These are phyloP conservation scores for Aspergillus pseudoglaucus DNA, from an alignment of 2,329 filamentous ascomycete species.

Conservation along the genomic window DNA sequence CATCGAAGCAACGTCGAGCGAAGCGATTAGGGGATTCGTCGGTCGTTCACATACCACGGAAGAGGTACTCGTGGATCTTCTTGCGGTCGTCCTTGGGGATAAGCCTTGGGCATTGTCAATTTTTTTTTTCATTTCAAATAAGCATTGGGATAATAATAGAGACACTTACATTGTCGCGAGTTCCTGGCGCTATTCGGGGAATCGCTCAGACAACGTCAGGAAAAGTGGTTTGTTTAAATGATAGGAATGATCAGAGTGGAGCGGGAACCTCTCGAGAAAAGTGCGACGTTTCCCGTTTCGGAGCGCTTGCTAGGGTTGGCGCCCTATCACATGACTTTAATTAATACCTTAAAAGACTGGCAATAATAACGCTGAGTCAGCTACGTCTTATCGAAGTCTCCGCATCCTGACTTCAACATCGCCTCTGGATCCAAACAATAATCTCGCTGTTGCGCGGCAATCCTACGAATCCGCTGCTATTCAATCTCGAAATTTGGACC, in stretches of 20 bases:
- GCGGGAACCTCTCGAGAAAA: slow-evolving; percentile 23
- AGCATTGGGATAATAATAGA: slow-evolving; percentile 1
- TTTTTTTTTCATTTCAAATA: slow-evolving; percentile 2
- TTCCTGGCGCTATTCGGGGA: slow-evolving; percentile 48
- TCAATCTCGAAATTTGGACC: not conserved
- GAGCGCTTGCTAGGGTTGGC: slow-evolving; percentile 21
- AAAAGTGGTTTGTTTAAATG: slow-evolving; percentile 32
- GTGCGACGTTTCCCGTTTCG: slow-evolving; percentile 29
- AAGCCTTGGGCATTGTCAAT: slow-evolving; percentile 56
- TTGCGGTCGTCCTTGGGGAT: slow-evolving; percentile 99
- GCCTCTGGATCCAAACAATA: not conserved
- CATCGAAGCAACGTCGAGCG: not conserved
- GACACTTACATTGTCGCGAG: slow-evolving; percentile 47
- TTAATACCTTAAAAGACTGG: too few relatives aligned
- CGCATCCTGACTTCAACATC: slow-evolving; percentile 3
- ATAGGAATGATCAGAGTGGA: slow-evolving; percentile 25
- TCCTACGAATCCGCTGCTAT: not conserved
- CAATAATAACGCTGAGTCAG: slow-evolving; percentile 3
- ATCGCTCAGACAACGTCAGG: slow-evolving; percentile 45
- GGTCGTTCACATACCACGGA: slow-evolving; percentile 60
- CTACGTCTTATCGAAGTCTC: slow-evolving; percentile 13
- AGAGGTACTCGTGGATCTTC: slow-evolving; percentile 99
- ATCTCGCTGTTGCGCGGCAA: not conserved
- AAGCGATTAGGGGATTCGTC: slow-evolving; percentile 1
- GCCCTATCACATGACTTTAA: slow-evolving; percentile 26